Evolutionary conservation across 2,329 filamentous ascomycete species (phyloP).

Genomic region (Colletotrichum viniferum): DNA sequence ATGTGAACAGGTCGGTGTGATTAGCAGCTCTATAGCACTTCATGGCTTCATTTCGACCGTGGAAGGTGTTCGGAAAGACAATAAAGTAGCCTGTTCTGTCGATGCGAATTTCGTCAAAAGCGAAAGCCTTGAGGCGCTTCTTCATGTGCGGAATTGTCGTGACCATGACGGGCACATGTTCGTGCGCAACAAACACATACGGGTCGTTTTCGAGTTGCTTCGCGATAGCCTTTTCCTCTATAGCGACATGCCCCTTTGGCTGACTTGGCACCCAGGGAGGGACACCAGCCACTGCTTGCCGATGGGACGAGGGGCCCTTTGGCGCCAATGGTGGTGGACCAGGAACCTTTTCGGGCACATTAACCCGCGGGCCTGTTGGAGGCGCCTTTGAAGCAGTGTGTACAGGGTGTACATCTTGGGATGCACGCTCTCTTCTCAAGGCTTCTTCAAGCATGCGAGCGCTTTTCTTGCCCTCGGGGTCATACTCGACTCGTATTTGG

Average conservation of each 20-base stretch:
- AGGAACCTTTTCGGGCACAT: slow-evolving; percentile 46
- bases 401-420: slow-evolving; percentile 29
- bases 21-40: slow-evolving; percentile 81
- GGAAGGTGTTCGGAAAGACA: slow-evolving; percentile 79
- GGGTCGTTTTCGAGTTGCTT: slow-evolving; percentile 77
- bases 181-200: slow-evolving; percentile 88
- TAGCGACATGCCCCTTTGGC: slow-evolving; percentile 54
- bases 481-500: slow-evolving; percentile 81
- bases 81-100: slow-evolving; percentile 91
- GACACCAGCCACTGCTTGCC: slow-evolving; percentile 33
- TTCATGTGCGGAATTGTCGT: slow-evolving; percentile 90
- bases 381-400: slow-evolving; percentile 31
- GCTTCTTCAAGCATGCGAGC: slow-evolving; percentile 77
- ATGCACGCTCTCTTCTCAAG: slow-evolving; percentile 68
- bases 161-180: slow-evolving; percentile 83
- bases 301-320: slow-evolving; percentile 75
- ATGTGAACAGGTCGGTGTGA: slow-evolving; percentile 86
- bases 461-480: slow-evolving; percentile 86
- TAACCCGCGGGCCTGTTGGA: slow-evolving; percentile 41
- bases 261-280: slow-evolving; percentile 45
- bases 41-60: slow-evolving; percentile 80
- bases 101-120: slow-evolving; percentile 80
- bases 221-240: slow-evolving; percentile 71
- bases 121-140: slow-evolving; percentile 83
- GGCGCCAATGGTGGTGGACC: slow-evolving; percentile 84